Base-by-base conservation (phyloP, 805 yeast species). In the Lachancea fermentati region DNA sequence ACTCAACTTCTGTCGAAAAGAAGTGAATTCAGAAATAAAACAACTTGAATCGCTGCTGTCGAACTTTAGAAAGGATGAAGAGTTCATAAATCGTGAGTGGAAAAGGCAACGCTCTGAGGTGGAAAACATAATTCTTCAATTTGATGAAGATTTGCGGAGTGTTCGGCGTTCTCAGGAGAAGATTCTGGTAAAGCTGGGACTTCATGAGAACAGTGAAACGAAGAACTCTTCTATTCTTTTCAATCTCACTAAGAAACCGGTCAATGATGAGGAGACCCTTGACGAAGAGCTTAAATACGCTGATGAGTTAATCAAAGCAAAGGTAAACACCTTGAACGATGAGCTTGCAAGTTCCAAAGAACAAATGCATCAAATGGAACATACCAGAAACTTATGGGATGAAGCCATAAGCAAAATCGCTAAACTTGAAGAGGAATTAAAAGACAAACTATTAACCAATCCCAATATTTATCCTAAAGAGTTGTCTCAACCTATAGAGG, bases 261-360 rank as follows among this genome's bases (percentile, higher is more conserved):
- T 31, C 11, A 22, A 34, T 14, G 40, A 44, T n/a, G 36, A 46
- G 18, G 32, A 31, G 12, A 47, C 47, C 22, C 36, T 42, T 19
- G 33, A 47, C 9, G 54, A 55, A 13, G 48, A 50, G 14, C 43
- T 52, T 2, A 34, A 37, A 24, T 52, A 54, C 31, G 48, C 50
- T 3, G 37, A 29, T 15, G 59, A 57, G 19, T 58, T 54, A 33
- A 48, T 58, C 15, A 55, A 54, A 15, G 36, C 49, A 22, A 57
- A 56, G 30, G 45, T 52, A 11, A 39, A 46, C 9, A 42, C 50
- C 6, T 28, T 59, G 32, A 45, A 50, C 15, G 54, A 53, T 15
- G 51, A 53, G 31, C 34, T 59, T 22, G 48, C 49, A 2, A 42
- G 45, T 14, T 52, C 44, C 43, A 60, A 60, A 36, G 48, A 47